A percentile compares a stretch with the other conserved stretches of the same genome.
phyloP scores from a whole-genome alignment of 2,329 filamentous ascomycete genomes.

The Verticillium albo-atrum region DNA sequence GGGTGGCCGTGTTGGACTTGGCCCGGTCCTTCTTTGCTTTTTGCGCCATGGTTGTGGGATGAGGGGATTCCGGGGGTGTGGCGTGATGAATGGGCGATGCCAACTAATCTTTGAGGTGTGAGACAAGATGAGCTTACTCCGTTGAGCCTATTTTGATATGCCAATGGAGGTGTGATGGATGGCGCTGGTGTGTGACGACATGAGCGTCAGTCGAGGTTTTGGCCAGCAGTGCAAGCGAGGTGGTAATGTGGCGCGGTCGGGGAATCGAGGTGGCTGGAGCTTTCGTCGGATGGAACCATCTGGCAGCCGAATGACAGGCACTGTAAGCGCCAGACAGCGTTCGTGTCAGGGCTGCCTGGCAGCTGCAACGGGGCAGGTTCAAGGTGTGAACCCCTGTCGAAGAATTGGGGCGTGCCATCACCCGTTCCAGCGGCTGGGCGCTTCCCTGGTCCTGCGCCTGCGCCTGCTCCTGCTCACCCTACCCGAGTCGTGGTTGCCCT shows the following conservation, averaged over 20 bases:
- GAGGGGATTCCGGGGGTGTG: not conserved
- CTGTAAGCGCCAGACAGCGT: not conserved
- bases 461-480: too few species aligned
- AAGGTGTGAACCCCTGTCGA: not conserved
- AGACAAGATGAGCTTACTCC: not conserved
- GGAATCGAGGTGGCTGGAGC: not conserved
- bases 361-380: not conserved
- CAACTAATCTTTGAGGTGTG: too few species aligned
- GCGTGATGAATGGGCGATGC: too few species aligned
- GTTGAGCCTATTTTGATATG: too few species aligned
- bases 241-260: not conserved
- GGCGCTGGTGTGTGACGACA: conserved; percentile 4
- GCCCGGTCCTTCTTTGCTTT: conserved; percentile 65
- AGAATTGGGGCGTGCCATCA: not conserved
- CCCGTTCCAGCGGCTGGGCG: conserved; percentile 5
- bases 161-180: too few species aligned
- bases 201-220: not conserved
- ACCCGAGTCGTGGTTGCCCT: not conserved
- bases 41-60: conserved; percentile 46
- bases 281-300: not conserved
- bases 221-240: not conserved
- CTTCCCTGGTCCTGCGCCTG: conserved; percentile 2
- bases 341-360: not conserved
- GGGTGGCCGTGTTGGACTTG: conserved; percentile 69
- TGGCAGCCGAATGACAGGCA: too few species aligned